Evolutionary conservation across 345 rosid genomes (phyloP).

Genomic region (Melastoma malabathricum): DNA sequence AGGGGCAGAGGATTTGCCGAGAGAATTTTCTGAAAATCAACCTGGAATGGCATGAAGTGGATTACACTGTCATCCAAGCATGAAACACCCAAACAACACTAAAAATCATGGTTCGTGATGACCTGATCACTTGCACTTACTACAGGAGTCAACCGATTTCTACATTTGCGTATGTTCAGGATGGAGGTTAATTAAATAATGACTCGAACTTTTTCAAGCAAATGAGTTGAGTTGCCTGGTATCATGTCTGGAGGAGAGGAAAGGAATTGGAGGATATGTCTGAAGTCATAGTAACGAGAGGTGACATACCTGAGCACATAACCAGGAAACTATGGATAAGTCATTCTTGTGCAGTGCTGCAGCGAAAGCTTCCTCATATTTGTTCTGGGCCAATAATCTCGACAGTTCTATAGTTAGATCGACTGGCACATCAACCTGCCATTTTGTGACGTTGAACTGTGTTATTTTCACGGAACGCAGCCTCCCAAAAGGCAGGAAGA

Average conservation of each 20-base stretch:
- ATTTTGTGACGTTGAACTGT: no score
- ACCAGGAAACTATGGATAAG: constrained; percentile 59
- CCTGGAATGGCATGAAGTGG: constrained; percentile 19
- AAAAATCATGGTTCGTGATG: neutral
- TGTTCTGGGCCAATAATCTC: constrained; percentile 38
- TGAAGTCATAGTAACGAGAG: neutral
- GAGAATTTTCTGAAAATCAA: constrained; percentile 38
- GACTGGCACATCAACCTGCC: constrained; percentile 37
- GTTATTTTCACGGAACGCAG: no score
- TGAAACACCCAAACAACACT: neutral
- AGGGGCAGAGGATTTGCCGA: constrained; percentile 32
- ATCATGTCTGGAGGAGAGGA: neutral
- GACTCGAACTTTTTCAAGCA: no score
- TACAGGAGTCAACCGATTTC: no score
- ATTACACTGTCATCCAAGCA: neutral
- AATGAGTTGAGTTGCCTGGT: no score
- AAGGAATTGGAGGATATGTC: neutral
- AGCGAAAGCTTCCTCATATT: constrained; percentile 55
- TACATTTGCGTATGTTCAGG: no score
- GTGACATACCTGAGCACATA: constrained; percentile 46
- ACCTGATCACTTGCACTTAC: no score
- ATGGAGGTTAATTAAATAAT: no score
- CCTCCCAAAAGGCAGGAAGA: neutral
- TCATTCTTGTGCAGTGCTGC: constrained; percentile 57
- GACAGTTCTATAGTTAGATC: constrained; percentile 58